phyloP scores from a whole-genome alignment of 768 basidiomycete species.

The Dacryopinax primogenitus region DNA sequence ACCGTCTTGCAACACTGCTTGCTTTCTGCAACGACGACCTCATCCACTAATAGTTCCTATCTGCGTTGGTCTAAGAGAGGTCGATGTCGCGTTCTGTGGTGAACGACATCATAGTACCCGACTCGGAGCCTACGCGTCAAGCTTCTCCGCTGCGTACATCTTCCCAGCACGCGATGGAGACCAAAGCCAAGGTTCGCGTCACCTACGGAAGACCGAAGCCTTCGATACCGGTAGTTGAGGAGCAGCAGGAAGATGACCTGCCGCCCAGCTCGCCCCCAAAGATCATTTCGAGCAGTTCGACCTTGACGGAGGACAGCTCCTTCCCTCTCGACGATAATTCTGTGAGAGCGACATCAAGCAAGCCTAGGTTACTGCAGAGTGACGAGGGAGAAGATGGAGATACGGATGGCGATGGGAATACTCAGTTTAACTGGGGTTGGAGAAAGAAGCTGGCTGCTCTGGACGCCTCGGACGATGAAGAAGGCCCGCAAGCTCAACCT shows the following conservation, averaged over 20 bases:
- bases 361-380: not conserved
- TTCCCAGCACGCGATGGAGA: not conserved
- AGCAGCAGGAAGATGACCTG: not conserved
- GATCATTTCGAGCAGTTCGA: not conserved
- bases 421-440: not conserved
- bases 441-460: conserved; percentile 1
- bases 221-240: not conserved
- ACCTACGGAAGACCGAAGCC: not conserved
- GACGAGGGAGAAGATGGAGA: not conserved
- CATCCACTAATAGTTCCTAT: not conserved
- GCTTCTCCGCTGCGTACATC: not conserved
- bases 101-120: not conserved
- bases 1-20: not conserved
- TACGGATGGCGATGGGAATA: not conserved
- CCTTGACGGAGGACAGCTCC: not conserved
- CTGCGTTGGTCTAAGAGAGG: not conserved
- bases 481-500: too few relatives aligned
- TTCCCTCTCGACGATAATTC: not conserved
- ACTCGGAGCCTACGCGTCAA: conserved; percentile 8
- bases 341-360: not conserved
- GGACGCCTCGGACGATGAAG: not conserved
- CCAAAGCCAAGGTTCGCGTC: not conserved
- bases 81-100: not conserved
- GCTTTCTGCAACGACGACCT: not conserved
- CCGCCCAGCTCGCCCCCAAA: not conserved